Conservation (phyloP, 768 basidiomycete genomes). For the Dentipellis fragilis region DNA sequence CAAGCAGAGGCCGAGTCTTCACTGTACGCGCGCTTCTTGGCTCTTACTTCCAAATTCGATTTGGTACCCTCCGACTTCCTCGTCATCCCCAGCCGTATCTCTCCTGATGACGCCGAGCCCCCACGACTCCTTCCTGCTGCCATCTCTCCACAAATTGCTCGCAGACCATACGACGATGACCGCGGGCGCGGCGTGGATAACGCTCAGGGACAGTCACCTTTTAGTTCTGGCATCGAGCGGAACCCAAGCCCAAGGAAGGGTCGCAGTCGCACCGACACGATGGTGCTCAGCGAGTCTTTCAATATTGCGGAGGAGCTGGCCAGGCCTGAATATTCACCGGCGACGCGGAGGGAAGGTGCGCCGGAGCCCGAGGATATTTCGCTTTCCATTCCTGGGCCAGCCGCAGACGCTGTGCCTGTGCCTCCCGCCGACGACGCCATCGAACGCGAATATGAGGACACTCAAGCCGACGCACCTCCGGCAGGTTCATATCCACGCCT, state of each 20-base stretch:
- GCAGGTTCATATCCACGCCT: background rate
- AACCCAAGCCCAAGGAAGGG: slow-evolving; percentile 23
- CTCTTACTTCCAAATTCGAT: slow-evolving; percentile 69
- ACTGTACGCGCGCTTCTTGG: slow-evolving; percentile 83
- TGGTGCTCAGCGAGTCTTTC: slow-evolving; percentile 49
- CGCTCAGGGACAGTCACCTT: slow-evolving; percentile 3
- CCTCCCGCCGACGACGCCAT: background rate
- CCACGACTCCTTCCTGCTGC: slow-evolving; percentile 11
- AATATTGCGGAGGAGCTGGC: slow-evolving; percentile 30
- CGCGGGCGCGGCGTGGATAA: slow-evolving; percentile 9
- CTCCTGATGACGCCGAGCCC: slow-evolving; percentile 19
- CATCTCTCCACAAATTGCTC: slow-evolving; percentile 6
- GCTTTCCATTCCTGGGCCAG: background rate
- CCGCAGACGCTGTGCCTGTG: background rate
- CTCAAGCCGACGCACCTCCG: background rate
- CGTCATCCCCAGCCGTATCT: slow-evolving; percentile 52
- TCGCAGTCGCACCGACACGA: slow-evolving; percentile 60
- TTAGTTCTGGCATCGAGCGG: slow-evolving; percentile 7
- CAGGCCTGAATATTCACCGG: slow-evolving; percentile 8
- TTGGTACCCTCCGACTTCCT: slow-evolving; percentile 79
- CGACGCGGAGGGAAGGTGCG: background rate
- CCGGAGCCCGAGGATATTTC: background rate
- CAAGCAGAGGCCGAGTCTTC: slow-evolving; percentile 87
- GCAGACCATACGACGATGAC: slow-evolving; percentile 5
- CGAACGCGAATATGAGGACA: background rate